phyloP scores from a whole-genome alignment of 495 filamentous ascomycete species.

The Penicillium ucsense region DNA sequence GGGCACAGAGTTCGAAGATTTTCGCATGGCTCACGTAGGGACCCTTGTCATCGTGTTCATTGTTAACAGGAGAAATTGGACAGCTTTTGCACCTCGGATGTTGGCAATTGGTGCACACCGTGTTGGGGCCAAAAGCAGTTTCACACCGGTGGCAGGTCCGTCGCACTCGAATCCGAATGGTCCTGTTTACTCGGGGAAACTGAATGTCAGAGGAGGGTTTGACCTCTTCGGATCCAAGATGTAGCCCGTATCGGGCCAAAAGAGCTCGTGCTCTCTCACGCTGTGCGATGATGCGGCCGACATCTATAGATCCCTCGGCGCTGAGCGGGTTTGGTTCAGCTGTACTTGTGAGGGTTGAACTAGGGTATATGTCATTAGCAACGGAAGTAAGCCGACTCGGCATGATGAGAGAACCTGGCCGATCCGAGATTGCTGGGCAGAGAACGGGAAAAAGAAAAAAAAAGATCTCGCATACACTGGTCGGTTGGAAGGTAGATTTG shows the following conservation, averaged over 20 bases:
- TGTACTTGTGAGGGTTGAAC: conserved; percentile 9
- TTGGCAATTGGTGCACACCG: conserved; percentile 60
- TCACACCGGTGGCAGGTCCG: conserved; percentile 72
- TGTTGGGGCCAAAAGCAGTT: conserved; percentile 59
- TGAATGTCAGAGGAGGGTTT: conserved; percentile 45
- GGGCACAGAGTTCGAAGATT: conserved; percentile 11
- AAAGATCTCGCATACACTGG: conserved; percentile 19
- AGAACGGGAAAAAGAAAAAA: neutral
- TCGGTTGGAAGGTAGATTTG: conserved; percentile 9
- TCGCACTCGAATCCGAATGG: conserved; percentile 85
- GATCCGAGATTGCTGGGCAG: too few species aligned
- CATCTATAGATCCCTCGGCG: conserved; percentile 19
- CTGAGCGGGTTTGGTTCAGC: conserved; percentile 4
- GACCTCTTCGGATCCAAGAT: conserved; percentile 62
- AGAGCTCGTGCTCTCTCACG: conserved; percentile 61
- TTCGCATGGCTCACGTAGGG: conserved; percentile 33
- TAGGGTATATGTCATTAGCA: neutral
- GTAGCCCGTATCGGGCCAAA: conserved; percentile 66
- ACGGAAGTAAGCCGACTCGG: neutral
- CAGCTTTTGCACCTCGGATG: conserved; percentile 74
- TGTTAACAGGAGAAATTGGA: conserved; percentile 52
- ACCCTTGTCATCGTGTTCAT: conserved; percentile 8
- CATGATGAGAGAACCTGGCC: too few species aligned
- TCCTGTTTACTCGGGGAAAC: conserved; percentile 69
- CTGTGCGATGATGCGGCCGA: conserved; percentile 34